Evolutionary conservation across 129 eudicot genomes (phyloP).

Genomic region (Kitagawia praeruptora): DNA sequence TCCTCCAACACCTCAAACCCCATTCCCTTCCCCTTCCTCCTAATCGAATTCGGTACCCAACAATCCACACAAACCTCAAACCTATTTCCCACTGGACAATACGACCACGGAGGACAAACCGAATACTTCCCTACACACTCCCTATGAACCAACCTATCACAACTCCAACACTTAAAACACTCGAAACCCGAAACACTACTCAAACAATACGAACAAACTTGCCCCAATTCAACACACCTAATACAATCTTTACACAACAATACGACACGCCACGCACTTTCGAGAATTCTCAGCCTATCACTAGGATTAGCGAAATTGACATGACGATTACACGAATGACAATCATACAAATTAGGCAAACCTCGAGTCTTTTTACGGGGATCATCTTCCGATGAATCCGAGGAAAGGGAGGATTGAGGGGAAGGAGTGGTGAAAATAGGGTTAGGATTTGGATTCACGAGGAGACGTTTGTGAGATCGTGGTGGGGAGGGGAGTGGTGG

Average conservation of each 20-base stretch:
- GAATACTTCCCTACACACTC: conserved; percentile 43
- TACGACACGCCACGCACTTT: conserved; percentile 81
- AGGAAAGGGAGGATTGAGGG: conserved; percentile 32
- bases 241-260: conserved; percentile 58
- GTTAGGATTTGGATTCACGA: conserved; percentile 30
- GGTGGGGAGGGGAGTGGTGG: conserved; percentile 2
- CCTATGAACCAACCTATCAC: conserved; percentile 47
- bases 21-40: conserved; percentile 28
- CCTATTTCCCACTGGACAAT: conserved; percentile 23
- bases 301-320: conserved; percentile 48
- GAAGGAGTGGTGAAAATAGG: conserved; percentile 17
- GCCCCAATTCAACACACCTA: conserved; percentile 28
- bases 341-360: conserved; percentile 67
- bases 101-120: conserved; percentile 35
- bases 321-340: conserved; percentile 53
- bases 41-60: conserved; percentile 69
- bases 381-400: conserved; percentile 28
- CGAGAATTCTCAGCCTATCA: conserved; percentile 51
- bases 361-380: conserved; percentile 51
- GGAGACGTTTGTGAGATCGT: conserved; percentile 36
- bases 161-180: conserved; percentile 36
- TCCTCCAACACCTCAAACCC: conserved; percentile 12
- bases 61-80: conserved; percentile 74
- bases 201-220: conserved; percentile 65
- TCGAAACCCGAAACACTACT: conserved; percentile 11